Evolutionary conservation across 2,329 filamentous ascomycete genomes (phyloP), one percentile per base, ranked within the genome.

Genomic region (Fusarium sp.): DNA sequence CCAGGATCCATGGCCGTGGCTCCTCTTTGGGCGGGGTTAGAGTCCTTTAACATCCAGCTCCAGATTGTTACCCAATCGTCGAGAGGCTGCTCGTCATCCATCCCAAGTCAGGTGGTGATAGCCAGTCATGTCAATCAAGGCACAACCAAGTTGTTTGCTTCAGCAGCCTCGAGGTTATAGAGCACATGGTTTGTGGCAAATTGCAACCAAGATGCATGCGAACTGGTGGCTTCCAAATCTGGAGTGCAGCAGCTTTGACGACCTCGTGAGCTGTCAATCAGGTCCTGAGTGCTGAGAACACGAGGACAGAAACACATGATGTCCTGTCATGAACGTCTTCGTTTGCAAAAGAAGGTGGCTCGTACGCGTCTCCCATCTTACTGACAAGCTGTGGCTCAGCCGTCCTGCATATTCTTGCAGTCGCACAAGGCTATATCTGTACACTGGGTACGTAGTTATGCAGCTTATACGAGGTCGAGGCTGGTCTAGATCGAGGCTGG

Each of bases 31-130:
- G 67, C 38, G 40, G 68, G 68, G 69, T 56, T 64, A 25, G 15
- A 61, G 32, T 63, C 38, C 37, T 71, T 72, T 7, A 63, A 47
- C 64, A 47, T 45, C 61, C 35, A 67, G 52, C 54, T 45, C 61
- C 35, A 65, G 52, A 33, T 60, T 15, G 20, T 73, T 57, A 35
- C 65, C 72, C 72, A 75, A 73, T 74, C 58, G 50, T 33, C 58
- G 38, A 32, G 27, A 52, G 47, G 45, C 35, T 75, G 65, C 65
- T 72, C 47, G 72, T 74, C 72, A 75, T 72, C 57, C 59, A 63
- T 38, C 54, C n/a, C 61, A 50, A 70, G 72, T 70, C 65, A 72
- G 62, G 50, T 67, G 66, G 47, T 65, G 22, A 38, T 69, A 61
- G 35, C 57, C 38, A 59, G 17, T 33, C 25, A 45, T 33, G 35